A percentile compares a stretch with the other conserved stretches of the same genome.
Conservation (phyloP, 2,329 filamentous ascomycete species). For the Purpureocillium lavendulum region DNA sequence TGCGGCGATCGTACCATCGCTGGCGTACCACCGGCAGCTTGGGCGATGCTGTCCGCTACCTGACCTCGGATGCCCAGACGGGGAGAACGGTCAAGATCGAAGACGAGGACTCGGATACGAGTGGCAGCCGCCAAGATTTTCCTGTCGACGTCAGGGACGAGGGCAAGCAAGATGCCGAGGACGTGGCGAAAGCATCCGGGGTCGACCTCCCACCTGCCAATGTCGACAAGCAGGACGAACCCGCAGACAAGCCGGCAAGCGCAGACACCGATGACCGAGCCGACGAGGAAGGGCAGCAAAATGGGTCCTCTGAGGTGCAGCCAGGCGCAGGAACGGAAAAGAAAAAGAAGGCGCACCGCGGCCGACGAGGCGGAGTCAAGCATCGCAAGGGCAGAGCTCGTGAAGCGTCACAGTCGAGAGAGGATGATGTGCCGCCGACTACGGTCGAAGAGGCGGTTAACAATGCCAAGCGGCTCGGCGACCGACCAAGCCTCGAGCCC, state of each 20-base stretch:
- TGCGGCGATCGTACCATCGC: conserved; percentile 29
- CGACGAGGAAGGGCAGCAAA: background rate
- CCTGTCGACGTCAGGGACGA: background rate
- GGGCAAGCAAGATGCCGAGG: background rate
- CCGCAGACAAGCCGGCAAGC: background rate
- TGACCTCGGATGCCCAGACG: conserved; percentile 6
- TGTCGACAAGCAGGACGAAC: background rate
- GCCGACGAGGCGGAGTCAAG: conserved; percentile 63
- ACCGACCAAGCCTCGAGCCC: conserved; percentile 46
- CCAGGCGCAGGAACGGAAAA: conserved; percentile 30
- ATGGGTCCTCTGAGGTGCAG: background rate
- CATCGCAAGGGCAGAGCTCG: conserved; percentile 52
- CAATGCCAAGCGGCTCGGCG: conserved; percentile 49
- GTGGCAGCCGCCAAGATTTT: background rate
- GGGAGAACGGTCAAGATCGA: conserved; percentile 1
- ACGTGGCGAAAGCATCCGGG: background rate
- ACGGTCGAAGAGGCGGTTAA: conserved; percentile 55
- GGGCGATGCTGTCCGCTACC: conserved; percentile 13
- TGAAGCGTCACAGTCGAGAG: conserved; percentile 40
- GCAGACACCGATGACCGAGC: conserved; percentile 1
- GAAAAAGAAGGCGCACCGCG: conserved; percentile 62
- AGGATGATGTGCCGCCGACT: conserved; percentile 32
- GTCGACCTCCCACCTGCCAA: background rate
- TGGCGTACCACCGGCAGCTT: conserved; percentile 20
- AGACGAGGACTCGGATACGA: background rate